A percentile compares a stretch with the other conserved stretches of the same genome.
Conservation (phyloP, 176 grass and related monocot genomes). For the Zizania latifolia region DNA sequence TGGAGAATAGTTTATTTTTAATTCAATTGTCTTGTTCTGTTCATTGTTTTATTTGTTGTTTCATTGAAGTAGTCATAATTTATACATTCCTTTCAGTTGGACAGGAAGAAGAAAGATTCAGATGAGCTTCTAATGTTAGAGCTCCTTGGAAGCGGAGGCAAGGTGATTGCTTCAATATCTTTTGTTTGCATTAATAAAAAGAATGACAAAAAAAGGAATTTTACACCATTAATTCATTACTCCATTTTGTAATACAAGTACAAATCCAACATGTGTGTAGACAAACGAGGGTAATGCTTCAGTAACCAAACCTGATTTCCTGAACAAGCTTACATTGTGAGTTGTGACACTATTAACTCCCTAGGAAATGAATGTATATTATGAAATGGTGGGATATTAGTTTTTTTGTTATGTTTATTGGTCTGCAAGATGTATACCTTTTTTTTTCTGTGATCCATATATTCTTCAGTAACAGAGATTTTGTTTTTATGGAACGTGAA, state of each 20-base stretch:
- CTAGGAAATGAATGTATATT: neutral
- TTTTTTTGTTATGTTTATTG: neutral
- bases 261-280: neutral
- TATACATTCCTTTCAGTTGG: constrained; percentile 56
- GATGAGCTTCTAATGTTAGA: constrained; percentile 73
- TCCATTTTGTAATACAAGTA: neutral
- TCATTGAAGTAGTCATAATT: constrained; percentile 5
- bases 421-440: no score
- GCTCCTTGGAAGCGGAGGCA: constrained; percentile 78
- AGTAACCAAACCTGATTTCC: neutral
- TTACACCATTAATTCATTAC: neutral
- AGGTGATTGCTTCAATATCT: constrained; percentile 47
- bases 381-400: neutral
- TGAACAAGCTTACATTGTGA: neutral
- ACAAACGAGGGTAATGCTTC: neutral
- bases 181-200: constrained; percentile 7
- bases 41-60: neutral
- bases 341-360: neutral
- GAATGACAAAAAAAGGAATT: neutral
- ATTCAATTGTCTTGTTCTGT: neutral
- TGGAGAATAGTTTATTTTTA: neutral
- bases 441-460: no score
- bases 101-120: constrained; percentile 48
- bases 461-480: no score
- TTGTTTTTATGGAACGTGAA: no score